Base-by-base conservation (phyloP, 1,139 yeast species). In the Yamadazyma aaseri region DNA sequence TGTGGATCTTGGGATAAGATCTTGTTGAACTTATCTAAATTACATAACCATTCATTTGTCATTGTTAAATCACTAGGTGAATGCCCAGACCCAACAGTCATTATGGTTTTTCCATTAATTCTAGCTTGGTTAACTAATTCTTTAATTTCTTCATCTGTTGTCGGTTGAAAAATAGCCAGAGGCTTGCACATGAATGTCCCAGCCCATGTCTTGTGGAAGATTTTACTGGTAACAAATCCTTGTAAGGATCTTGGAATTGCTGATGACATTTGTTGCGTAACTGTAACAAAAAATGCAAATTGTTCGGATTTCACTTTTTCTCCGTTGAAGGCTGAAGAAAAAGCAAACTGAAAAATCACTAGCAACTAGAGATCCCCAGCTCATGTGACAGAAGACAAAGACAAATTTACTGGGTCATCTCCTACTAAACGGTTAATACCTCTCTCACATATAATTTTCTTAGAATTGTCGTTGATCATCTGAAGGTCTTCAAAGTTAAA, bases 1-100 rank as follows among this genome's bases (percentile, higher is more conserved):
- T 55, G 56, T 34, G 60, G 67, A 33, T 62, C 53, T 39, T 74
- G 58, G 17, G 63, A 58, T 16, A 82, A 47, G 11, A 86, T 75
- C 16, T 58, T 53, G 55, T 80, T 76, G 58, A 85, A 74, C 44
- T 76, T 77, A 60, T 92, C 98, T 51, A 92, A 70, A 56, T 86
- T 90, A 46, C 95, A 77, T 26, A 92, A 63, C 96, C 97, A 90
- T 39, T 86, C 95, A 20, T 63, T 62, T 2, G 96, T 85, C 84
- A 89, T 84, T 33, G 96, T 87, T 60, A 92, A 63, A 52, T 81
- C 90, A 30, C 95, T 84, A 0, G 98, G 98, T 5, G 97, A 89
- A 55, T 92, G 97, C 20, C 97, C 97, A 0, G 96, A 81, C 0
- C 98, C 98, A 6, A 86, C 92, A 2, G 87, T 78, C 73, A 86